These are phyloP conservation scores for Talaromyces sp. DNA, from an alignment of 2,329 filamentous ascomycete species.

Conservation along the genomic window DNA sequence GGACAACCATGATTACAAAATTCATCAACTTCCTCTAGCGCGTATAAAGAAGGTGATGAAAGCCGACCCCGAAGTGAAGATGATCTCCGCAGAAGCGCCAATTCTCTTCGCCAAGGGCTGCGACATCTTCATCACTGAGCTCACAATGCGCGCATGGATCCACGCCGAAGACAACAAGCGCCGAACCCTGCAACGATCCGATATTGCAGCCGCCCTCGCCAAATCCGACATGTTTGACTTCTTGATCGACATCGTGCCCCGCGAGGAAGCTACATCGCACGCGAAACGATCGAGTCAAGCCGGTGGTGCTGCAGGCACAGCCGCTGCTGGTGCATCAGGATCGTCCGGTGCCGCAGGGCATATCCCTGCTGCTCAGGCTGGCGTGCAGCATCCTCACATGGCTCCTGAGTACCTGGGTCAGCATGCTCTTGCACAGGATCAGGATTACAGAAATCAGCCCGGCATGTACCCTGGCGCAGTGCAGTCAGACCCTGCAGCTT, in stretches of 20 bases:
- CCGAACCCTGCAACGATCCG: slow-evolving; percentile 87
- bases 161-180: slow-evolving; percentile 99
- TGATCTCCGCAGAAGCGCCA: slow-evolving; percentile 97
- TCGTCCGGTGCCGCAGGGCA: slow-evolving; percentile 33
- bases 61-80: slow-evolving; percentile 97
- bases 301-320: slow-evolving; percentile 49
- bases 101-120: slow-evolving; percentile 98
- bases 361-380: slow-evolving; percentile 44
- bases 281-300: slow-evolving; percentile 66
- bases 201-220: slow-evolving; percentile 90
- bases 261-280: slow-evolving; percentile 84
- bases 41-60: slow-evolving; percentile 99
- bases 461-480: slow-evolving; percentile 80
- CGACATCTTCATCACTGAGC: slow-evolving; percentile 97
- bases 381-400: slow-evolving; percentile 55
- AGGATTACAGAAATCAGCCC: slow-evolving; percentile 75
- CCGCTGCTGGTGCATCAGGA: slow-evolving; percentile 37
- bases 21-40: slow-evolving; percentile 93
- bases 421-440: slow-evolving; percentile 63
- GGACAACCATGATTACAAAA: slow-evolving; percentile 96
- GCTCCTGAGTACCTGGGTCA: slow-evolving; percentile 55
- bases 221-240: slow-evolving; percentile 99
- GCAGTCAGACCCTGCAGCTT: slow-evolving; percentile 68
- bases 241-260: slow-evolving; percentile 95
- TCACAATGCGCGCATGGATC: slow-evolving; percentile 99